A percentile compares a stretch with the other conserved stretches of the same genome.
Evolutionary conservation across 2,329 filamentous ascomycete genomes (phyloP).

Genomic region (Xylariomycetidae sp.): DNA sequence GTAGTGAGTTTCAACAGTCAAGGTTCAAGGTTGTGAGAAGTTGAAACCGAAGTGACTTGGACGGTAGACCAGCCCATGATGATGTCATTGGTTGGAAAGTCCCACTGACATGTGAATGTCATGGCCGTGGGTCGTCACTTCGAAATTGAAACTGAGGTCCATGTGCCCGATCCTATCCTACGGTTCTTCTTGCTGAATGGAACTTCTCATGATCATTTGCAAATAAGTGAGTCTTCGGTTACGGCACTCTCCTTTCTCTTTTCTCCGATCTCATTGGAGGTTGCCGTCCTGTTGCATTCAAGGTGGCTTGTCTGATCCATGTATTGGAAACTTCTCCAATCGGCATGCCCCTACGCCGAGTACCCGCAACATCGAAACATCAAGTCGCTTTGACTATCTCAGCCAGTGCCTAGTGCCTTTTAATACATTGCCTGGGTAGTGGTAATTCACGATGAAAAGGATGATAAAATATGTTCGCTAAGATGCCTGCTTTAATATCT

Average conservation of each 20-base stretch:
- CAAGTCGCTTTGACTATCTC: too few species aligned
- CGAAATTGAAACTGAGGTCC: neutral
- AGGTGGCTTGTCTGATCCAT: too few species aligned
- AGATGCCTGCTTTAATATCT: too few species aligned
- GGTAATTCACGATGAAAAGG: too few species aligned
- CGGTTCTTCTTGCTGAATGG: neutral
- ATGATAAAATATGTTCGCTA: too few species aligned
- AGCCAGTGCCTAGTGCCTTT: too few species aligned
- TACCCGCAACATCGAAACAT: too few species aligned
- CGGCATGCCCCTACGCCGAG: too few species aligned
- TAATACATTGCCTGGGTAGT: too few species aligned
- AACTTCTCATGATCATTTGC: neutral
- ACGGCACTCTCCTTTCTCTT: neutral
- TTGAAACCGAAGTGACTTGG: conserved; percentile 8
- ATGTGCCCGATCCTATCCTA: neutral
- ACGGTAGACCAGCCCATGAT: conserved; percentile 1
- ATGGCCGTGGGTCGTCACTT: conserved; percentile 1
- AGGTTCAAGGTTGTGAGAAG: conserved; percentile 3
- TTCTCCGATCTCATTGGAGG: too few species aligned
- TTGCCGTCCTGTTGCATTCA: too few species aligned
- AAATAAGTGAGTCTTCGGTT: neutral
- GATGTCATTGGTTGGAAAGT: conserved; percentile 11
- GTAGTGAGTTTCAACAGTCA: neutral
- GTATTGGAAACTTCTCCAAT: too few species aligned
- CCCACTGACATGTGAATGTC: conserved; percentile 13